These are phyloP conservation scores for Syncephalastrum contaminatum DNA, from an alignment of 371 early-diverging fungal species.

Conservation along the genomic window DNA sequence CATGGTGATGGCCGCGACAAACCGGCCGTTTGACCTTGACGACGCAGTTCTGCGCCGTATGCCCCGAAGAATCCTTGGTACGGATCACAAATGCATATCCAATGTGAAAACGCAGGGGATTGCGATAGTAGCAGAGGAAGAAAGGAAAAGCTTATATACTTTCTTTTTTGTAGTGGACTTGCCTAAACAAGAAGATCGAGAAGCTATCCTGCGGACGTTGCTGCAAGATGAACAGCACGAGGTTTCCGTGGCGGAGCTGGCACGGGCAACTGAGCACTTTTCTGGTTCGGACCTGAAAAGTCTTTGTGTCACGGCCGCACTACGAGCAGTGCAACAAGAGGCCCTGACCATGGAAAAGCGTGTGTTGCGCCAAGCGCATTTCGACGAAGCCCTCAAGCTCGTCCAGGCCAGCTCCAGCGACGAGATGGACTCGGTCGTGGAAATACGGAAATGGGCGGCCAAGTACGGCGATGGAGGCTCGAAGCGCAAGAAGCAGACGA, in stretches of 20 bases:
- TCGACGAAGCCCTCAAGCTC: conserved; percentile 78
- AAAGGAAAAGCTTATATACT: conserved; percentile 1
- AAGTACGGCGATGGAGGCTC: conserved; percentile 79
- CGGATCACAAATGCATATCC: conserved; percentile 8
- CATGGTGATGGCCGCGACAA: conserved; percentile 94
- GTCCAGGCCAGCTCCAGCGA: conserved; percentile 85
- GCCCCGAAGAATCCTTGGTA: conserved; percentile 92
- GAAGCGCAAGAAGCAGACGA: conserved; percentile 24
- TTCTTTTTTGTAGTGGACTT: conserved; percentile 69
- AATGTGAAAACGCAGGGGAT: background rate
- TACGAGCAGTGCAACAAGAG: conserved; percentile 68
- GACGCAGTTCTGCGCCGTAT: conserved; percentile 96
- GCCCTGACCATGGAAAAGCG: conserved; percentile 18
- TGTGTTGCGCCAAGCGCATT: conserved; percentile 57
- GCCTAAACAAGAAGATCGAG: conserved; percentile 83
- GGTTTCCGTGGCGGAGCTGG: conserved; percentile 58
- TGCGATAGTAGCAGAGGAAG: background rate
- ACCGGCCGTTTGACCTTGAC: conserved; percentile 97
- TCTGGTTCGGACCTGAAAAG: conserved; percentile 99
- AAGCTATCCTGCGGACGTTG: conserved; percentile 78
- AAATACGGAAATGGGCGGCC: conserved; percentile 88
- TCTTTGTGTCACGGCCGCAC: conserved; percentile 92
- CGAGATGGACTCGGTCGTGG: conserved; percentile 80
- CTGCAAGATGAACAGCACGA: conserved; percentile 73
- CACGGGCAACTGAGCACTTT: conserved; percentile 71